Evolutionary conservation across 2,329 filamentous ascomycete species (phyloP), one percentile per base, ranked within the genome.

Genomic region (Hypoxylon sp.): DNA sequence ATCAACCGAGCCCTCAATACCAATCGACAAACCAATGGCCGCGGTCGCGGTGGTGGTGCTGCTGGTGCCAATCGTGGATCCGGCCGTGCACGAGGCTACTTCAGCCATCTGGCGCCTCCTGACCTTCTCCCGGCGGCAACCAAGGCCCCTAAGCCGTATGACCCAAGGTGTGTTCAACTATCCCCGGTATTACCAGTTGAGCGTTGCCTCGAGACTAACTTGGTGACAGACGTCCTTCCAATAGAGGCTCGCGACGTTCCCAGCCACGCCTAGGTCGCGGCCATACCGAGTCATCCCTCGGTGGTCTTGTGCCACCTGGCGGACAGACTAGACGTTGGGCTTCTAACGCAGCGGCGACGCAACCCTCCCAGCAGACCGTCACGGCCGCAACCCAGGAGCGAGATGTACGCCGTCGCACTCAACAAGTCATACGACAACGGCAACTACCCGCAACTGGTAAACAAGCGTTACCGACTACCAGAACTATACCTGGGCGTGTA

Each of bases 261-360:
- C 1, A 28, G 3, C n/a, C 8, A 34, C 34, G 32, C 6, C 19
- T 39, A 24, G 19, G n/a, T 1, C 15, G 15, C 5, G 52, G 44
- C 34, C 43, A 32, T 10, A 26, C 6, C 2, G n/a, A 59, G 19
- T 28, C 57, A 28, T 32, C 63, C 3, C 65, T 70, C 6, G 70
- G 70, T 10, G 68, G 56, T 1, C 11, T 72, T 37, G 17, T 67
- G 11, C 70, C 69, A 1, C 65, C 68, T 5, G 71, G 71, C 11
- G 59, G 28, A 1, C 28, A 60, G 50, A 44, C 59, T 19, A 61
- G 37, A 19, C 32, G 62, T 26, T 68, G 59, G 65, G 26, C 39
- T 3, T 24, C 56, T n/a, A 47, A 41, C 8, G 15, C 41, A 39
- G 24, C 3, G 3, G 10, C 5, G 1, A 17, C 32, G 3, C 15